A percentile compares a stretch with the other conserved stretches of the same genome.
These are phyloP conservation scores for Trametes sanguinea DNA, from an alignment of 768 basidiomycete genomes.

Conservation along the genomic window DNA sequence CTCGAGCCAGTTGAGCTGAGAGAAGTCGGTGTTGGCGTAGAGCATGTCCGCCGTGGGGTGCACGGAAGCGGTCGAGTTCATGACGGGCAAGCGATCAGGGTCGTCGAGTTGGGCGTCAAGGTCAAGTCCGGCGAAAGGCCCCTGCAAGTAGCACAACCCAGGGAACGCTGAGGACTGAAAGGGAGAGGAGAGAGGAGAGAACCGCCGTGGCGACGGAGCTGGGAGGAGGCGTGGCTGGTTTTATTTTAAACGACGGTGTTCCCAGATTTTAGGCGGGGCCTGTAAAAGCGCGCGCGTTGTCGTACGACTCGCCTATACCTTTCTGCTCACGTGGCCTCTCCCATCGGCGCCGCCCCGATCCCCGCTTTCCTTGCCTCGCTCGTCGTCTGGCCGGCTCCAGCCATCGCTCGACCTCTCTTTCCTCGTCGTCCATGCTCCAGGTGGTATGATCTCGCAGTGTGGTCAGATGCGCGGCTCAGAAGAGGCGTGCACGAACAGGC, in stretches of 20 bases:
- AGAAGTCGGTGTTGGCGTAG: slow-evolving; percentile 60
- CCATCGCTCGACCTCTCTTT: slow-evolving; percentile 9
- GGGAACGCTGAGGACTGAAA: neutral
- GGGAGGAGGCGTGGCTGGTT: slow-evolving; percentile 6
- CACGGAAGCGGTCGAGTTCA: slow-evolving; percentile 29
- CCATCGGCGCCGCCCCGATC: neutral
- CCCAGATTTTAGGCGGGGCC: neutral
- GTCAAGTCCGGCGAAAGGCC: neutral
- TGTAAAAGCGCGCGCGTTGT: neutral
- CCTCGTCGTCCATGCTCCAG: neutral
- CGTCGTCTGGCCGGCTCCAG: slow-evolving; percentile 19
- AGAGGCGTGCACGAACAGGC: no score
- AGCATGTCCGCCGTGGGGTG: slow-evolving; percentile 42
- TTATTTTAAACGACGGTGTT: slow-evolving; percentile 1
- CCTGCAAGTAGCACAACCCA: neutral
- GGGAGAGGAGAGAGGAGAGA: slow-evolving; percentile 1
- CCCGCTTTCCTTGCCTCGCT: neutral
- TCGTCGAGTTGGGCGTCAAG: neutral
- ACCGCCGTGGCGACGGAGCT: slow-evolving; percentile 8
- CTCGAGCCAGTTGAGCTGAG: slow-evolving; percentile 70
- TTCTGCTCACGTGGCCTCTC: slow-evolving; percentile 12
- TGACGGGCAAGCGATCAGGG: slow-evolving; percentile 12
- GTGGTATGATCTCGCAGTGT: slow-evolving; percentile 5
- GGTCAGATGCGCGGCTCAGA: neutral
- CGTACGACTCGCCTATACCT: slow-evolving; percentile 21